These are phyloP conservation scores for Spizellomyces sp. DNA, from an alignment of 192 early-diverging fungal genomes.

Conservation along the genomic window DNA sequence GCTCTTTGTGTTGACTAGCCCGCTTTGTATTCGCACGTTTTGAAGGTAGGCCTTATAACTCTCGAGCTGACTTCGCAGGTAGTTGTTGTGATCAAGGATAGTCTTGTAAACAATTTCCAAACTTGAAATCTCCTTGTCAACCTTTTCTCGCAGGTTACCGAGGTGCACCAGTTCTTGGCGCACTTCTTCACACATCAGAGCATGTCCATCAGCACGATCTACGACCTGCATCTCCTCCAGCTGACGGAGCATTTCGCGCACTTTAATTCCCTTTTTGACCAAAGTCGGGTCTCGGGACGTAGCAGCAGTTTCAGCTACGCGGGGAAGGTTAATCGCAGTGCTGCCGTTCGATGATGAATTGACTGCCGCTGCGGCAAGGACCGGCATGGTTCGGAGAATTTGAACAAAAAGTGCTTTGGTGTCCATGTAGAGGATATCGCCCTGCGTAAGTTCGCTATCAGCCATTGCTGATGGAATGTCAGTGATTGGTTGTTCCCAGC, in stretches of 20 bases:
- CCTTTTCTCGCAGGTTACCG: conserved; percentile 86
- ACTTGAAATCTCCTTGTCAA: conserved; percentile 75
- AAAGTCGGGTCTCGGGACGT: conserved; percentile 84
- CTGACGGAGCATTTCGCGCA: conserved; percentile 90
- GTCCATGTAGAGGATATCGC: conserved; percentile 94
- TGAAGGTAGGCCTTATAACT: conserved; percentile 93
- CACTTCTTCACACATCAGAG: conserved; percentile 86
- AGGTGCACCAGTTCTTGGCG: conserved; percentile 86
- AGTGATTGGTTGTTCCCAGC: conserved; percentile 81
- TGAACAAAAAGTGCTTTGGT: conserved; percentile 94
- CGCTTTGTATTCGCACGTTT: conserved; percentile 87
- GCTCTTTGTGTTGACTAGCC: conserved; percentile 24
- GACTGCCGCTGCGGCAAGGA: conserved; percentile 50
- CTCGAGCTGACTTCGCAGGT: conserved; percentile 84
- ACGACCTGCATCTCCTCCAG: conserved; percentile 78
- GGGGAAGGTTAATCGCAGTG: conserved; percentile 63
- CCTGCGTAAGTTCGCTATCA: conserved; percentile 89
- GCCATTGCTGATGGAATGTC: conserved; percentile 60
- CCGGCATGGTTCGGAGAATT: conserved; percentile 86
- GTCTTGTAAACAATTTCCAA: conserved; percentile 88
- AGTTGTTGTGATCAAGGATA: conserved; percentile 94
- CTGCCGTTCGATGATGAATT: not conserved
- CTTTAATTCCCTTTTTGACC: conserved; percentile 94
- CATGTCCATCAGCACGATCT: conserved; percentile 65
- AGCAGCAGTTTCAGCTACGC: conserved; percentile 82